Percentiles rank a stretch among this genome's conserved stretches.
These are phyloP conservation scores for Globisporangium echinulatum DNA, from an alignment of 352 stramenopile genomes.

Conservation along the genomic window DNA sequence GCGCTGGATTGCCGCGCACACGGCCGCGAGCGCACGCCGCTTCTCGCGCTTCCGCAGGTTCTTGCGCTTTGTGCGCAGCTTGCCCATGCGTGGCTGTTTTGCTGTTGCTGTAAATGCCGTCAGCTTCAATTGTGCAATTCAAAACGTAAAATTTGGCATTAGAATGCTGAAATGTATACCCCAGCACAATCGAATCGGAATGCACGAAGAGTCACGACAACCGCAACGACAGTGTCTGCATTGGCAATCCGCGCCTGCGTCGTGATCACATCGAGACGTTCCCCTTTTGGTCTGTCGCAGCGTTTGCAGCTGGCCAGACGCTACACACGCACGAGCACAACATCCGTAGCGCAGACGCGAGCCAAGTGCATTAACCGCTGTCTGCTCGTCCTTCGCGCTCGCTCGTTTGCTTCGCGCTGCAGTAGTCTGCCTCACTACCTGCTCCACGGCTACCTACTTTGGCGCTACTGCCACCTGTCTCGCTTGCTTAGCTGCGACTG, in stretches of 20 bases:
- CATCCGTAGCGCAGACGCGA: not conserved
- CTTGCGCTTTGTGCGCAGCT: conserved; percentile 55
- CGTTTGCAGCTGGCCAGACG: not conserved
- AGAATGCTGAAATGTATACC: too few species aligned
- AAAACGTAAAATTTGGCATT: too few species aligned
- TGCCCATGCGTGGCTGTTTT: conserved; percentile 7
- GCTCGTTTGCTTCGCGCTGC: too few species aligned
- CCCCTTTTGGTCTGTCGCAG: conserved; percentile 2
- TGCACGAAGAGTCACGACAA: too few species aligned
- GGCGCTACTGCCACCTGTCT: not conserved
- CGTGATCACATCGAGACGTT: too few species aligned
- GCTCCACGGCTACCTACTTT: not conserved
- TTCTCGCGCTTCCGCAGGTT: conserved; percentile 74
- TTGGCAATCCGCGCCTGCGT: too few species aligned
- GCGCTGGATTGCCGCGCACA: conserved; percentile 42
- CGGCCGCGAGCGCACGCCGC: conserved; percentile 50
- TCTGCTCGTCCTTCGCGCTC: not conserved
- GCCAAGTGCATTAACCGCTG: not conserved
- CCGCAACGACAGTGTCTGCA: not conserved
- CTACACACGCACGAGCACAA: not conserved
- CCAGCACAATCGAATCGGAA: too few species aligned
- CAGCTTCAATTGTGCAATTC: too few species aligned
- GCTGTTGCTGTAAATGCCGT: too few species aligned
- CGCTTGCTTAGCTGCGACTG: too few species aligned
- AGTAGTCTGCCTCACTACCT: too few species aligned